Base-by-base conservation (phyloP, 2,329 filamentous ascomycete species). In the Amauroascus niger region DNA sequence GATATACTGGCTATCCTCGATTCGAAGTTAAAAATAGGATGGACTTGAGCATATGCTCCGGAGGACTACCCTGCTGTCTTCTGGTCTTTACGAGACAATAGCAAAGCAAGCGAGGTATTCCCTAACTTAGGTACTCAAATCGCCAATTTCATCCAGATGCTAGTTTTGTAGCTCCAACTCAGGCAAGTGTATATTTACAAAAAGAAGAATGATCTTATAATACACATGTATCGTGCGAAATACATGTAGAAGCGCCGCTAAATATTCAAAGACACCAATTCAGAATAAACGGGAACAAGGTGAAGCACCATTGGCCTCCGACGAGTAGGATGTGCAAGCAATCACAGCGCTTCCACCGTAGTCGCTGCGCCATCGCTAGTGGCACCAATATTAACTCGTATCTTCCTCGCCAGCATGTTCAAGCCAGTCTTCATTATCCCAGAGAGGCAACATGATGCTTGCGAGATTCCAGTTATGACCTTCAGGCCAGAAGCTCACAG, bases 401-500 rank as follows among this genome's bases (percentile, higher is more conserved):
- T 35, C 5, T 18, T 7, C 1, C 6, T 20, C 28, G 7, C 16
- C 22, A 28, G 40, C 13, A 18, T 18, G 20, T 6, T 39, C 26
- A n/a, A 50, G 9, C 18, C 32, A 26, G 11, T 46, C 24, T 18
- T 37, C 50, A 6, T 18, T 22, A 46, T 52, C 50, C 40, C 50
- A 45, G 24, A 52, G 50, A 0, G 50, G 50, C 6, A 52, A 24
- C 40, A 45, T 46, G 18, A 54, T 52, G 26, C 11, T 53, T 32
- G 32, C 49, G 28, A 33, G 49, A 32, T 51, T 30, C 50, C 50
- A 52, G 32, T 22, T 28, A 28, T 49, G 49, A 37, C 52, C 52
- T 30, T 52, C 26, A n/a, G 51, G 54, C 54, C 60, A 64, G 2
- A 30, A 50, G 2, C 62, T 66, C 8, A 22, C 18, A 4, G 67